These are phyloP conservation scores for Globisporangium middletonii DNA, from an alignment of 352 stramenopile species.

Conservation along the genomic window DNA sequence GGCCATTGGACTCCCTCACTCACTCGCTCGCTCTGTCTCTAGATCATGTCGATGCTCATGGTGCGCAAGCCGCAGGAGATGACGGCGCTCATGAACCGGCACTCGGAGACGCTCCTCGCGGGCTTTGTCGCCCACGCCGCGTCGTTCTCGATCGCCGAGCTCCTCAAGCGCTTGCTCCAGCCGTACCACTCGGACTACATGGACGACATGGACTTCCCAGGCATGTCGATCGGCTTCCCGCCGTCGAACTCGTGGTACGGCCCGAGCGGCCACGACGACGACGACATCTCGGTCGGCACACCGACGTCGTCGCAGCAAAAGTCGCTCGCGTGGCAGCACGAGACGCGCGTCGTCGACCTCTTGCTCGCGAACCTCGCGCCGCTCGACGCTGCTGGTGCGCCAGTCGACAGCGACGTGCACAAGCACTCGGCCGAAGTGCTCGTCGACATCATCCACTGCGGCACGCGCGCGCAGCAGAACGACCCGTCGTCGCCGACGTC, in stretches of 20 bases:
- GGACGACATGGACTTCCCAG: constrained; percentile 85
- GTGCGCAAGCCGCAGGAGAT: constrained; percentile 84
- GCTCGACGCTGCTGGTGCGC: constrained; percentile 19
- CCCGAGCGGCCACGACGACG: constrained; percentile 47
- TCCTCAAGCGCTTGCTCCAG: constrained; percentile 80
- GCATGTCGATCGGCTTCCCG: constrained; percentile 68
- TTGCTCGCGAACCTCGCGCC: constrained; percentile 50
- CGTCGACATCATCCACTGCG: constrained; percentile 84
- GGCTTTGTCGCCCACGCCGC: constrained; percentile 60
- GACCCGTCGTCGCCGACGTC: constrained; percentile 59
- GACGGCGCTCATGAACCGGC: constrained; percentile 79
- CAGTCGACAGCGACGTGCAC: constrained; percentile 68
- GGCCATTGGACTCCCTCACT: too few relatives aligned
- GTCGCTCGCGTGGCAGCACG: constrained; percentile 65
- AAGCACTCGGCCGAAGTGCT: constrained; percentile 80
- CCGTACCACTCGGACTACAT: constrained; percentile 82
- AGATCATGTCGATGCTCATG: constrained; percentile 86
- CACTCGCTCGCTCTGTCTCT: not conserved
- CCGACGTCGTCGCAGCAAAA: constrained; percentile 62
- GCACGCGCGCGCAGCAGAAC: constrained; percentile 64
- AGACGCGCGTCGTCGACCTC: constrained; percentile 64
- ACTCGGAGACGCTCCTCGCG: constrained; percentile 61
- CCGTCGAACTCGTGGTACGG: constrained; percentile 73
- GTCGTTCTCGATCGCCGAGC: constrained; percentile 76
- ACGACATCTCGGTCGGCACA: constrained; percentile 57